Evolutionary conservation across 108 stramenopile genomes (phyloP).

Genomic region (Cyclotella baltica): DNA sequence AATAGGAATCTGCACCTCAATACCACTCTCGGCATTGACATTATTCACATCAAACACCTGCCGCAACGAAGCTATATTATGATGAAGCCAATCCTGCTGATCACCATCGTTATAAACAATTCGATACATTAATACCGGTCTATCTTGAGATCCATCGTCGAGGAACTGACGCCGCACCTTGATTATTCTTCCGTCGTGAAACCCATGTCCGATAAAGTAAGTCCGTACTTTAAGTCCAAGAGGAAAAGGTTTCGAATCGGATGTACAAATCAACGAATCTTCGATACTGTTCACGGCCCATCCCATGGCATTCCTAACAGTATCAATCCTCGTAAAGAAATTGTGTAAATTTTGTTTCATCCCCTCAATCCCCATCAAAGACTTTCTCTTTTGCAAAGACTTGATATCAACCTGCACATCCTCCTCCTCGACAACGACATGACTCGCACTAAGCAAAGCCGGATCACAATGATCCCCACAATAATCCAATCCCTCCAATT

Average conservation of each 20-base stretch:
- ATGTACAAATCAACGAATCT: slow-evolving; percentile 50
- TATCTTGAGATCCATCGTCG: slow-evolving; percentile 25
- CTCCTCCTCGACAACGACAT: neutral
- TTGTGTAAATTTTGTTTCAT: slow-evolving; percentile 29
- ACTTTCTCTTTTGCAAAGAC: neutral
- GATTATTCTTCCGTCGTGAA: slow-evolving; percentile 55
- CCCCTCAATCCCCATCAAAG: slow-evolving; percentile 2
- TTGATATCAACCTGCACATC: slow-evolving; percentile 10
- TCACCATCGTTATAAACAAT: slow-evolving; percentile 53
- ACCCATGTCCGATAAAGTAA: slow-evolving; percentile 49
- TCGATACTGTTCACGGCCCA: slow-evolving; percentile 48
- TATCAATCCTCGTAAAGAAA: slow-evolving; percentile 25
- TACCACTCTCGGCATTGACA: slow-evolving; percentile 18
- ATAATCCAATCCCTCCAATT: slow-evolving; percentile 38
- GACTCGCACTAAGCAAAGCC: slow-evolving; percentile 1
- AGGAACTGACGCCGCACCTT: slow-evolving; percentile 35
- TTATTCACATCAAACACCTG: slow-evolving; percentile 43
- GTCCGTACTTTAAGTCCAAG: slow-evolving; percentile 50
- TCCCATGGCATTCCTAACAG: slow-evolving; percentile 22
- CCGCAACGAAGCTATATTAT: slow-evolving; percentile 45
- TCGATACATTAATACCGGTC: slow-evolving; percentile 51
- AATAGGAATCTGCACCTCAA: slow-evolving; percentile 37
- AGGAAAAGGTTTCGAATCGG: slow-evolving; percentile 42
- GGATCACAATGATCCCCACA: slow-evolving; percentile 47
- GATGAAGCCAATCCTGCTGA: slow-evolving; percentile 49